A percentile compares a stretch with the other conserved stretches of the same genome.
These are phyloP conservation scores for Cicer chorassanicum DNA, from an alignment of 306 rosid species.

Conservation along the genomic window DNA sequence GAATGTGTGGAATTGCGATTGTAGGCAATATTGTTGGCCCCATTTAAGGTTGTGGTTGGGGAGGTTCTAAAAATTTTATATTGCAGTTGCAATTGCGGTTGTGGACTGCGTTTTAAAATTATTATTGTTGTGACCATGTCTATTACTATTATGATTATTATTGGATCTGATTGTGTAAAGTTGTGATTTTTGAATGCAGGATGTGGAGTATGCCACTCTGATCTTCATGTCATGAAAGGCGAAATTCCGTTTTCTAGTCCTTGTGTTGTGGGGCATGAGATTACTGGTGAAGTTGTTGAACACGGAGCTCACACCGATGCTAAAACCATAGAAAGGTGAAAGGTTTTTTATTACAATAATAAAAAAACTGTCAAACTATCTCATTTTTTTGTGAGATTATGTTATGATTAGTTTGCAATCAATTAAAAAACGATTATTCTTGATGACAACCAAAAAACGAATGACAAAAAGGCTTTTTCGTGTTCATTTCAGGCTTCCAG, in stretches of 20 bases:
- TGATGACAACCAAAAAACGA: neutral
- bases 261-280: constrained; percentile 92
- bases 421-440: constrained; percentile 7
- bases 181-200: constrained; percentile 53
- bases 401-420: constrained; percentile 1
- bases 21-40: too few species aligned
- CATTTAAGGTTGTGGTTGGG: too few species aligned
- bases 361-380: neutral
- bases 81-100: neutral
- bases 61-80: neutral
- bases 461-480: constrained; percentile 23
- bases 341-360: neutral
- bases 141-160: neutral
- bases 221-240: constrained; percentile 91
- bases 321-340: constrained; percentile 65
- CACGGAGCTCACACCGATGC: constrained; percentile 64
- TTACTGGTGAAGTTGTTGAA: constrained; percentile 88
- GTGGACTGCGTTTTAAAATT: neutral
- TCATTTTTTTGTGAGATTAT: constrained; percentile 8
- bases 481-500: constrained; percentile 64
- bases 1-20: too few species aligned
- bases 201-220: constrained; percentile 99
- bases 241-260: constrained; percentile 89
- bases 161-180: constrained; percentile 41
- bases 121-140: neutral